Conservation (phyloP, 257 asterid species). For the Anisodus acutangulus region DNA sequence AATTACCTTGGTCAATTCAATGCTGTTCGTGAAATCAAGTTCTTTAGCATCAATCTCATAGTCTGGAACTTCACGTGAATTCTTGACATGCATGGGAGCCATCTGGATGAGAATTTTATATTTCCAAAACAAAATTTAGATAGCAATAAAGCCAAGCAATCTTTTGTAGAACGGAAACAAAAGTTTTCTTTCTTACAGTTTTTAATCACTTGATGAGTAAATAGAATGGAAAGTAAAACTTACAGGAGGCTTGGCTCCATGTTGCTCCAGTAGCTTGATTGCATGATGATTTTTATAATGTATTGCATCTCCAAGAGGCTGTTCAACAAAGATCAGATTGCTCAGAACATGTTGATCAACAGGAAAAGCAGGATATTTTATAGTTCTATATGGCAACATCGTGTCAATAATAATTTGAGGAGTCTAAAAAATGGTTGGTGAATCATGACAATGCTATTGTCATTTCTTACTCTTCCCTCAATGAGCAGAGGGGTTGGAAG, state of each 20-base stretch:
- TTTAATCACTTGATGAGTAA: conserved; percentile 4
- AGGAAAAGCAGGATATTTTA: not conserved
- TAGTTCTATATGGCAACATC: not conserved
- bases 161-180: not conserved
- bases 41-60: conserved; percentile 83
- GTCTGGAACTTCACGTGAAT: conserved; percentile 82
- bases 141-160: not conserved
- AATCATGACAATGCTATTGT: not conserved
- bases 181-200: not conserved
- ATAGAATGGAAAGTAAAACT: conserved; percentile 25
- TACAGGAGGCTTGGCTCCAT: conserved; percentile 74
- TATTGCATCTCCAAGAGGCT: conserved; percentile 92
- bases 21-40: conserved; percentile 78
- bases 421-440: not conserved
- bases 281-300: conserved; percentile 83
- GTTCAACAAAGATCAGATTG: conserved; percentile 39
- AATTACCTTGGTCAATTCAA: conserved; percentile 74
- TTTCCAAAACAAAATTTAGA: not conserved
- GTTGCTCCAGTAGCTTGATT: conserved; percentile 75
- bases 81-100: conserved; percentile 87
- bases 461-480: not conserved
- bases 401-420: not conserved
- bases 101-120: conserved; percentile 46
- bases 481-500: not conserved
- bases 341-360: conserved; percentile 6